These are phyloP conservation scores for Stromatinia cepivora DNA, from an alignment of 2,329 filamentous ascomycete species.

Conservation along the genomic window DNA sequence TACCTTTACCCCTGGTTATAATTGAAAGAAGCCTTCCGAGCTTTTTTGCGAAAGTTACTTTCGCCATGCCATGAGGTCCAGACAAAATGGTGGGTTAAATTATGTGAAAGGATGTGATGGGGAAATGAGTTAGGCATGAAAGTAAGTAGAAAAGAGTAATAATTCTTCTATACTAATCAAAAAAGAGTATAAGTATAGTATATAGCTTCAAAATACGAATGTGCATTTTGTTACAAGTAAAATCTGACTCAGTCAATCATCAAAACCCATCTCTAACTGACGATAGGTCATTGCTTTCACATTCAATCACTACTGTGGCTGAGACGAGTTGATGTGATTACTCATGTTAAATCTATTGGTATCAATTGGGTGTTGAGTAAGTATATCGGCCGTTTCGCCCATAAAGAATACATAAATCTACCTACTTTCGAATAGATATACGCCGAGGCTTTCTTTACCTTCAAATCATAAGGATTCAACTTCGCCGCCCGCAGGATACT, in stretches of 20 bases:
- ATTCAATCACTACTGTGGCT: neutral
- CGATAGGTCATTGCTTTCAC: neutral
- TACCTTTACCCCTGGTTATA: conserved; percentile 1
- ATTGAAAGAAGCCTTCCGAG: neutral
- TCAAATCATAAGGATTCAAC: neutral
- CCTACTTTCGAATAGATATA: neutral
- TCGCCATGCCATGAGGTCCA: neutral
- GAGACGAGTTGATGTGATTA: neutral
- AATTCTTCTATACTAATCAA: accelerated
- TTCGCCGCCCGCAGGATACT: neutral
- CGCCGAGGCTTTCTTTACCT: neutral
- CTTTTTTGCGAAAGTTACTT: too few species aligned
- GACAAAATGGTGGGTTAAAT: conserved; percentile 5
- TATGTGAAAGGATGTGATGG: neutral
- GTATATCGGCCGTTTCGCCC: neutral
- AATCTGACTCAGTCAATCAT: neutral
- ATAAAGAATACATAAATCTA: neutral
- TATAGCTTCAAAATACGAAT: too few species aligned
- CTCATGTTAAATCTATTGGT: neutral
- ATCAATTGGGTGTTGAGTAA: neutral
- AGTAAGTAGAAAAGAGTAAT: neutral
- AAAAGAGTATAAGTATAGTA: neutral
- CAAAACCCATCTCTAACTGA: neutral
- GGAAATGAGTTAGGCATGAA: neutral
- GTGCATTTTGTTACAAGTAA: too few species aligned